Conservation (phyloP, 2,329 filamentous ascomycete genomes). For the Ceratocystis alfenasii region DNA sequence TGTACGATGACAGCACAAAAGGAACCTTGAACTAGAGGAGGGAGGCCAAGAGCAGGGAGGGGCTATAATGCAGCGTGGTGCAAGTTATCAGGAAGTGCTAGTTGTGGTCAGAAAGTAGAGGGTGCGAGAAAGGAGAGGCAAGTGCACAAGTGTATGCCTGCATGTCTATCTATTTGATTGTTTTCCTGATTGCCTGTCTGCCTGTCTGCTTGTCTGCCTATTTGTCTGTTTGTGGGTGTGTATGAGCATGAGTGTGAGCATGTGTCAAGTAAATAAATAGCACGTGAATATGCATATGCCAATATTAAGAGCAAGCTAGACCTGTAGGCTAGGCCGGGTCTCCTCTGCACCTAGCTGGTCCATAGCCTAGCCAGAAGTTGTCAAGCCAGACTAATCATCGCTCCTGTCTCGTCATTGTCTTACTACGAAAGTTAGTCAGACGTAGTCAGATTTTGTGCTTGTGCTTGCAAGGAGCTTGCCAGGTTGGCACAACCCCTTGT, state of each 20-base stretch:
- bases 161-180: too few species aligned
- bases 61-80: too few species aligned
- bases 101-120: too few species aligned
- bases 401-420: constrained; percentile 5
- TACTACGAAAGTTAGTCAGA: neutral
- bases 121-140: too few species aligned
- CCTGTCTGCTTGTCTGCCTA: neutral
- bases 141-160: too few species aligned
- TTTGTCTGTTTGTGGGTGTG: neutral
- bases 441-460: neutral
- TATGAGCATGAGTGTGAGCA: neutral
- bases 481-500: neutral
- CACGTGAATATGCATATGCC: constrained; percentile 5
- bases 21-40: too few species aligned
- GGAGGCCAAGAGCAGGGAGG: too few species aligned
- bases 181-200: neutral
- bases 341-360: neutral
- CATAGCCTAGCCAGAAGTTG: neutral
- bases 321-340: neutral
- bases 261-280: neutral
- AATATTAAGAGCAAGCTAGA: neutral
- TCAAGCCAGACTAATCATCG: neutral
- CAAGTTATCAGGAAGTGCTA: too few species aligned
- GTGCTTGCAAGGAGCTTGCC: neutral
- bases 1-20: neutral